Conservation (phyloP, 192 early-diverging fungal genomes). For the Linnemannia exigua region DNA sequence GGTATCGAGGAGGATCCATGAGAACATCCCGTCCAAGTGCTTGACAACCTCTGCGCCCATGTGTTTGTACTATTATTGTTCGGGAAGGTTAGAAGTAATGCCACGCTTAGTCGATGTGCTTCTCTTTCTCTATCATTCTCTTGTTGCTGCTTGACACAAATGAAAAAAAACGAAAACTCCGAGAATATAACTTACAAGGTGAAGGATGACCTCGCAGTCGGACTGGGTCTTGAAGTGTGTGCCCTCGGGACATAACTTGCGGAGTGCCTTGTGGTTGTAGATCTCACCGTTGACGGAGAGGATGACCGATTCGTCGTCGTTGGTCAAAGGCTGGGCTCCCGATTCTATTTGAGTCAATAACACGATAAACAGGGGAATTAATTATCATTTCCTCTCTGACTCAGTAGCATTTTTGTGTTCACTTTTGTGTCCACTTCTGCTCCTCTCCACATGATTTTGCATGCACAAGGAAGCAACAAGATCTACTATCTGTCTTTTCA, state of each 20-base stretch:
- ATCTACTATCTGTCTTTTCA: neutral
- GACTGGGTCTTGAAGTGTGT: slow-evolving; percentile 94
- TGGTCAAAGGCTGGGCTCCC: slow-evolving; percentile 97
- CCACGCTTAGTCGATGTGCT: too few relatives aligned
- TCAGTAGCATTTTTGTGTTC: neutral
- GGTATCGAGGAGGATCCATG: slow-evolving; percentile 92
- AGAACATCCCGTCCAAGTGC: slow-evolving; percentile 97
- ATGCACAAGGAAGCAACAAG: neutral
- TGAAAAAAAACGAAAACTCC: neutral
- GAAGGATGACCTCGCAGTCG: slow-evolving; percentile 97
- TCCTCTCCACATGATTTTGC: neutral
- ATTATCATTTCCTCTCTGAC: neutral
- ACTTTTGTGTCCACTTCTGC: neutral
- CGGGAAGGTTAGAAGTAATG: too few relatives aligned
- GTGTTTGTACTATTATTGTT: slow-evolving; percentile 81
- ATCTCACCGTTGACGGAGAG: slow-evolving; percentile 98
- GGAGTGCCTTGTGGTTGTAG: slow-evolving; percentile 95
- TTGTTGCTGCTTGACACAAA: neutral
- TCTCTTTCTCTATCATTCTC: too few relatives aligned
- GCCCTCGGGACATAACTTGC: slow-evolving; percentile 78
- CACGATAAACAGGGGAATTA: neutral
- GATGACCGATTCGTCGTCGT: slow-evolving; percentile 90
- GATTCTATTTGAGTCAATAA: slow-evolving; percentile 66
- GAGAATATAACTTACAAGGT: slow-evolving; percentile 76
- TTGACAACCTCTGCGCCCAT: slow-evolving; percentile 84